Base-by-base conservation (phyloP, 305 asterid species). In the Solanum hybrid region DNA sequence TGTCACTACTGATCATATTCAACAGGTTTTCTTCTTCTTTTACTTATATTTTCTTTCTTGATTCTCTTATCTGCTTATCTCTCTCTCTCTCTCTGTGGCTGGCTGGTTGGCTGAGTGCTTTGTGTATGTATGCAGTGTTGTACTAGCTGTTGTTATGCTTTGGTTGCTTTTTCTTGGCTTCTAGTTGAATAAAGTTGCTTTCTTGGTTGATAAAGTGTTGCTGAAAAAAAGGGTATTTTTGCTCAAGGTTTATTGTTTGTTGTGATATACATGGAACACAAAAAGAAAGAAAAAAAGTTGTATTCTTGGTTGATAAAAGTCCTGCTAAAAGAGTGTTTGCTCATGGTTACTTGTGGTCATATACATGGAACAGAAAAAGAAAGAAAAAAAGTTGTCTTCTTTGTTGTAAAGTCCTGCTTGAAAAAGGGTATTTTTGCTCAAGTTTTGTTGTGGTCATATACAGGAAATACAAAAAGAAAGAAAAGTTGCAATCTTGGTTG, bases 1-100 rank as follows among this genome's bases (percentile, higher is more conserved):
- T 93, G 95, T 95, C 95, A 95, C 98, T 75, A 95, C 96, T 92
- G 96, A 95, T 94, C 98, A 94, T 77, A 95, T 95, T 91, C 97
- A 95, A 94, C 98, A 95, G 96, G 96, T 93, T 70, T 29, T 31
- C 31, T 22, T 15, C 70, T 57, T 57, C 24, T 57, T 17, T 17
- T 57, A 17, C 31, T 61, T 38, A 33, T 72, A 20, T 38, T 38
- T 88, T 41, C 6, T 34, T 26, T 82, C 70, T 38, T 79, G 13
- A 39, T 81, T 2, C 24, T 39, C 7, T 24, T 34, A 15, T 20
- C 29, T 72, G 41, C 1, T 33, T 45, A n/a, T 51, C 10, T 57
- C 1, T 45, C 32, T 51, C 68, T 57, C 1, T 17, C n/a, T 51
- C 9, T 57, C 24, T 57, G 70, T 57, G 70, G 70, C 70, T 57